Conservation (phyloP, 2,329 filamentous ascomycete species). For the Thermomyces lanuginosus region DNA sequence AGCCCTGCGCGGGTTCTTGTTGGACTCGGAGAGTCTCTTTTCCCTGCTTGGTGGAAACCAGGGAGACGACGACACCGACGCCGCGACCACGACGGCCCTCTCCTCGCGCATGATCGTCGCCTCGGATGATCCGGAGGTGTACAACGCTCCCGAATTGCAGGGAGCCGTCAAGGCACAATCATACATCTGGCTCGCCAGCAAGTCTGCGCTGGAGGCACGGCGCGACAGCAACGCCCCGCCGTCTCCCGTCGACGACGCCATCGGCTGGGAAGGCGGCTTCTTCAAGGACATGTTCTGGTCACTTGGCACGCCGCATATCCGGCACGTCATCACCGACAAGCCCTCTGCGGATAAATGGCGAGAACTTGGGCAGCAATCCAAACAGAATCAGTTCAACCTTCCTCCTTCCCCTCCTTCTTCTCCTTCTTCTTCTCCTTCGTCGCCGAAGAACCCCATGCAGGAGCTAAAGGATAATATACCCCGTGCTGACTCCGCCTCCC, state of each 20-base stretch:
- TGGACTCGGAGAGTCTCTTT: slow-evolving; percentile 39
- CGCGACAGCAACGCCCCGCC: not conserved
- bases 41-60: too few species aligned
- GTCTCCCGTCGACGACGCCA: slow-evolving; percentile 46
- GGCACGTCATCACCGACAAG: too few species aligned
- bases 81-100: slow-evolving; percentile 5
- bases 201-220: slow-evolving; percentile 40
- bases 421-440: too few species aligned
- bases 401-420: too few species aligned
- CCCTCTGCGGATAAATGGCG: too few species aligned
- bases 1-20: too few species aligned
- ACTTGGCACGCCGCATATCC: slow-evolving; percentile 41
- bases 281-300: slow-evolving; percentile 69
- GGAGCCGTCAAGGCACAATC: slow-evolving; percentile 49
- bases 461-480: too few species aligned
- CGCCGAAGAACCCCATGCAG: too few species aligned
- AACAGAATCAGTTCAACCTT: too few species aligned
- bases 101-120: slow-evolving; percentile 42
- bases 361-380: too few species aligned
- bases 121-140: slow-evolving; percentile 66
- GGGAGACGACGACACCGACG: slow-evolving; percentile 15
- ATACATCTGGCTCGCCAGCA: slow-evolving; percentile 59
- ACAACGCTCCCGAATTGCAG: slow-evolving; percentile 46
- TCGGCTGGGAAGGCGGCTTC: slow-evolving; percentile 82
- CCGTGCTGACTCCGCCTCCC: too few species aligned